phyloP scores from a whole-genome alignment of 306 rosid genomes.

The Cercis canadensis region DNA sequence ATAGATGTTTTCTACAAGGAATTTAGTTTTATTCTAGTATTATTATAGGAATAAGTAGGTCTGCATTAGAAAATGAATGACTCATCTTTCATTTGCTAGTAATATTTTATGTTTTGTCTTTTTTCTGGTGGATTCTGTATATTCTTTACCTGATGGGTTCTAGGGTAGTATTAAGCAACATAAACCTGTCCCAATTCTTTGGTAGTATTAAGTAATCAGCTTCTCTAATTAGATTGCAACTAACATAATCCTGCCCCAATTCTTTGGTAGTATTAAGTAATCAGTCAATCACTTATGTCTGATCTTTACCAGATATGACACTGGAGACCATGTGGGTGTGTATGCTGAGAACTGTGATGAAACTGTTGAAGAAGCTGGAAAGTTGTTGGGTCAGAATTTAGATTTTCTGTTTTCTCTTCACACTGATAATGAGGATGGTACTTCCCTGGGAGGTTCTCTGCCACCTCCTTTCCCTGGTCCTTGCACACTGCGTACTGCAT shows the following conservation, averaged over 20 bases:
- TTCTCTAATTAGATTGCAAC: too few species aligned
- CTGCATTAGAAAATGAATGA: neutral
- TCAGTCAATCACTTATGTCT: slow-evolving; percentile 31
- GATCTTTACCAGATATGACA: slow-evolving; percentile 75
- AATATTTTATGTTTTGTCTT: neutral
- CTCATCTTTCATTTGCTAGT: neutral
- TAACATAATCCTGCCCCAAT: too few species aligned
- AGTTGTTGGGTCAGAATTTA: slow-evolving; percentile 71
- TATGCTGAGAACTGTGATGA: slow-evolving; percentile 80
- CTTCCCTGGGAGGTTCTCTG: slow-evolving; percentile 78
- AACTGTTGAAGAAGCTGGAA: slow-evolving; percentile 84
- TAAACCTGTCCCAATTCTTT: neutral
- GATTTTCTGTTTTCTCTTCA: slow-evolving; percentile 77
- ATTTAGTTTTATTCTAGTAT: slow-evolving; percentile 8
- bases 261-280: slow-evolving; percentile 24
- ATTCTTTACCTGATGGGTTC: slow-evolving; percentile 6
- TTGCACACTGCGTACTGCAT: slow-evolving; percentile 70
- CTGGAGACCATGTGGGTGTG: slow-evolving; percentile 98
- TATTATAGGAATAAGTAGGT: neutral
- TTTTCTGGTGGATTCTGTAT: neutral
- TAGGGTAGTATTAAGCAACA: slow-evolving; percentile 17
- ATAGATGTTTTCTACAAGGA: neutral
- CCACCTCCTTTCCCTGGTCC: slow-evolving; percentile 94
- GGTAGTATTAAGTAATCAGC: slow-evolving; percentile 21
- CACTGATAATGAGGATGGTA: slow-evolving; percentile 83